phyloP scores from a whole-genome alignment of 371 early-diverging fungal species.

The Rhizopus stolonifer region DNA sequence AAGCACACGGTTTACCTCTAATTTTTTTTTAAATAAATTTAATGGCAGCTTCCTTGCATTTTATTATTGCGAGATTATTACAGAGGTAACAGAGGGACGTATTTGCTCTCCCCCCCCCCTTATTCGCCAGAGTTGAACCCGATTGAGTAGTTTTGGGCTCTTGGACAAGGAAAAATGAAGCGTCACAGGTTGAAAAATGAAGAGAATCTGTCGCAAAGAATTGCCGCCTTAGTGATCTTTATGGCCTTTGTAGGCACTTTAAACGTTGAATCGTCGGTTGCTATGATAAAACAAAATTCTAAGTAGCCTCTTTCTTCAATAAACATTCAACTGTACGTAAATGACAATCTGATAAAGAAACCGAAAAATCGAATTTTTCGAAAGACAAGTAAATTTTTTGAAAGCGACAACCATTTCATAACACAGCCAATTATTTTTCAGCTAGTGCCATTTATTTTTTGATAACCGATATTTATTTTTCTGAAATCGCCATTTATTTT shows the following conservation, averaged over 20 bases:
- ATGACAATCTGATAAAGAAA: constrained; percentile 14
- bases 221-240: constrained; percentile 6
- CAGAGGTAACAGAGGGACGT: constrained; percentile 6
- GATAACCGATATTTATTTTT: too few species aligned
- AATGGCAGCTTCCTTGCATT: too few species aligned
- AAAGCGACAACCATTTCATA: too few species aligned
- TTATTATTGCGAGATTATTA: too few species aligned
- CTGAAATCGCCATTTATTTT: too few species aligned
- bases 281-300: constrained; percentile 7
- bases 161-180: constrained; percentile 8
- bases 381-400: too few species aligned
- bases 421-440: too few species aligned
- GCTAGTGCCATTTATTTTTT: too few species aligned
- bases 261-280: constrained; percentile 3
- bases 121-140: constrained; percentile 13
- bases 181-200: too few species aligned
- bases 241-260: constrained; percentile 7
- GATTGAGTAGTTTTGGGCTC: constrained; percentile 9
- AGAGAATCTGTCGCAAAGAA: constrained; percentile 6
- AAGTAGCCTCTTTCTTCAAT: not conserved
- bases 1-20: too few species aligned
- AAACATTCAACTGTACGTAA: constrained; percentile 16
- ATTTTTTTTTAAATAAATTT: too few species aligned
- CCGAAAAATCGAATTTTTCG: too few species aligned
- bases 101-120: constrained; percentile 5